Evolutionary conservation across 1,139 yeast species (phyloP), one percentile per base, ranked within the genome.

Genomic region (Pichiaceae sp.): DNA sequence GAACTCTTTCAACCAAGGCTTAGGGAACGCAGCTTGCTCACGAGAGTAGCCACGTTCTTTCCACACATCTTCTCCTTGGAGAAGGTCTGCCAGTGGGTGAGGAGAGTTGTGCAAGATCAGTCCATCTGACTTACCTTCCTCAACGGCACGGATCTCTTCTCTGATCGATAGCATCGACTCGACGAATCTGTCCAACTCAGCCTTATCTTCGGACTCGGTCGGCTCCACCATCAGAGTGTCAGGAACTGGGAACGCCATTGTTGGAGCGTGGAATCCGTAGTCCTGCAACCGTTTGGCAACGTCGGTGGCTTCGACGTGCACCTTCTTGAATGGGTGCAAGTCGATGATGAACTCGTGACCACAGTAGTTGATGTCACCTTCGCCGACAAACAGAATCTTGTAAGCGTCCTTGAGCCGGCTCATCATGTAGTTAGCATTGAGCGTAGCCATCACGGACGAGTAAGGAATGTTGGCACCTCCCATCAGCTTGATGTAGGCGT

Each of bases 141-240:
- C 77, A 40, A 78, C 75, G n/a, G 78, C 84, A 38, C 73, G 78
- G 49, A 91, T 89, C 63, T 91, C 98, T 41, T 64, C 59, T 54
- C 91, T 79, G 44, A 91, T 91, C 8, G 87, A 62, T 45, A 91
- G 77, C 68, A 91, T 72, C 2, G 97, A 77, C 43, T 86, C 91
- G 43, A 87, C 78, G 62, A 91, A 91, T 53, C 96, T 73, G 62
- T 91, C 93, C 48, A 91, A 69, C 64, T 91, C 98, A 38, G 70
- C 83, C 54, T 82, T 64, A 55, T 86, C 78, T 64, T 91, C 98
- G 17, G 93, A 80, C 63, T 91, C 98, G 4, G 98, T 91, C 41
- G 98, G 98, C 64, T 91, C 98, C 47, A 91, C 79, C 98, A 91
- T 91, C 50, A 91, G 71, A 3, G 98, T 91, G 43, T 95, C 95